phyloP scores from a whole-genome alignment of 148 eudicot species.

The Nepenthes gracilis region DNA sequence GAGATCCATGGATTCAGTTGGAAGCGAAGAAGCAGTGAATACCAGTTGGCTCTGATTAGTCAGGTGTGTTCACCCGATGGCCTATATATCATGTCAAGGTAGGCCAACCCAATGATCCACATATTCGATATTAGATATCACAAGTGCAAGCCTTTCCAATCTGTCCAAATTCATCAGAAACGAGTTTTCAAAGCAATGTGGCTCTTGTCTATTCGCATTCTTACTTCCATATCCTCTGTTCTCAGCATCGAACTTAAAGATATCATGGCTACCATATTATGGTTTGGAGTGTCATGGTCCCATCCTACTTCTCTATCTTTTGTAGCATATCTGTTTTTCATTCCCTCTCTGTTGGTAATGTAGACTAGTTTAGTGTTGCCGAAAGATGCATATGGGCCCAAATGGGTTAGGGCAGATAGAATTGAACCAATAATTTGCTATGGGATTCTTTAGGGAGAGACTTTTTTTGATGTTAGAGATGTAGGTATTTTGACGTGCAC shows the following conservation, averaged over 20 bases:
- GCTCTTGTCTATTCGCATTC: conserved; percentile 66
- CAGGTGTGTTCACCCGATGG: conserved; percentile 99
- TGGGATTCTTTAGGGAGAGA: no score
- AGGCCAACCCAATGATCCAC: conserved; percentile 81
- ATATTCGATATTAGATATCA: conserved; percentile 80
- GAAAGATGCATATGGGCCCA: no score
- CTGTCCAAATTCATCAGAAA: conserved; percentile 72
- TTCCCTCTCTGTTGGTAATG: no score
- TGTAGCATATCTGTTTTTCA: no score
- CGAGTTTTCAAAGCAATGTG: conserved; percentile 83
- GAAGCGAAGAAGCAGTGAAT: conserved; percentile 88
- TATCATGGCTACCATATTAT: no score
- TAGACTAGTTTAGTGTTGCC: no score
- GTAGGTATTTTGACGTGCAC: no score
- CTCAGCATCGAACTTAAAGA: conserved; percentile 21
- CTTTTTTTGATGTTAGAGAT: no score
- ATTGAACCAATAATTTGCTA: no score
- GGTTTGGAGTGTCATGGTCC: no score
- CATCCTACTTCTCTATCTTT: no score
- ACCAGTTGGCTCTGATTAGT: conserved; percentile 84
- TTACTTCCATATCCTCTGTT: conserved; percentile 88
- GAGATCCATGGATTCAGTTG: conserved; percentile 88
- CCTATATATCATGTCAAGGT: conserved; percentile 68
- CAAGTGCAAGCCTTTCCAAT: conserved; percentile 67
- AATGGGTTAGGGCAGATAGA: no score